Evolutionary conservation across 2,329 filamentous ascomycete genomes (phyloP).

Genomic region (Tolypocladium ophioglossoides): DNA sequence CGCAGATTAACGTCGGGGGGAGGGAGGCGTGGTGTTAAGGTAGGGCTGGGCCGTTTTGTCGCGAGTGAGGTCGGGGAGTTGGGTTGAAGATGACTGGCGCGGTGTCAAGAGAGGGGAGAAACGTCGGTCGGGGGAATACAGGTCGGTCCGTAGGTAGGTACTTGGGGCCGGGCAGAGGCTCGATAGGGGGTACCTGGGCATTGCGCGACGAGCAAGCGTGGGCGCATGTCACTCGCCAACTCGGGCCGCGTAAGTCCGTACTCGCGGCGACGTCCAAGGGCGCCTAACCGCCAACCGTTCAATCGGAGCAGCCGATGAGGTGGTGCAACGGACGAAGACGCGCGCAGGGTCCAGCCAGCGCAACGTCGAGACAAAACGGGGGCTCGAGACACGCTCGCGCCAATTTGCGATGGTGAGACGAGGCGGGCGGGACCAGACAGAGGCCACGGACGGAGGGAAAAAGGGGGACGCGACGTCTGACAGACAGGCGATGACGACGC

Average conservation of each 20-base stretch:
- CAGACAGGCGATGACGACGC: not conserved
- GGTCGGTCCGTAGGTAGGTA: too few species aligned
- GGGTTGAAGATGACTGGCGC: not conserved
- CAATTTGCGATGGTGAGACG: not conserved
- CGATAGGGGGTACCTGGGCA: not conserved
- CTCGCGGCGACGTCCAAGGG: not conserved
- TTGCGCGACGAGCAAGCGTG: not conserved
- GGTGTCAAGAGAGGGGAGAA: not conserved
- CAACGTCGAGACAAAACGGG: not conserved
- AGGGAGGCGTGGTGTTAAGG: not conserved
- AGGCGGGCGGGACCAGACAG: not conserved
- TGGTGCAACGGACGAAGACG: not conserved
- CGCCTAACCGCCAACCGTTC: not conserved
- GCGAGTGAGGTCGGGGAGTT: not conserved
- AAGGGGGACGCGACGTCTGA: not conserved
- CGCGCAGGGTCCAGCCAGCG: not conserved
- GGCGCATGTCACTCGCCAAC: not conserved
- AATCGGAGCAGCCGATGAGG: constrained; percentile 1
- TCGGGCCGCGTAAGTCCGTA: not conserved
- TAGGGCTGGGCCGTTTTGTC: not conserved
- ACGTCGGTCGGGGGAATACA: too few species aligned
- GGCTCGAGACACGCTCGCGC: too few species aligned
- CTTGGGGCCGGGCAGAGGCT: too few species aligned
- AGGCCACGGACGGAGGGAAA: not conserved
- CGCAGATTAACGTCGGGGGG: not conserved